Evolutionary conservation across 2,329 filamentous ascomycete species (phyloP), one percentile per base, ranked within the genome.

Genomic region (Lachnellula arida): DNA sequence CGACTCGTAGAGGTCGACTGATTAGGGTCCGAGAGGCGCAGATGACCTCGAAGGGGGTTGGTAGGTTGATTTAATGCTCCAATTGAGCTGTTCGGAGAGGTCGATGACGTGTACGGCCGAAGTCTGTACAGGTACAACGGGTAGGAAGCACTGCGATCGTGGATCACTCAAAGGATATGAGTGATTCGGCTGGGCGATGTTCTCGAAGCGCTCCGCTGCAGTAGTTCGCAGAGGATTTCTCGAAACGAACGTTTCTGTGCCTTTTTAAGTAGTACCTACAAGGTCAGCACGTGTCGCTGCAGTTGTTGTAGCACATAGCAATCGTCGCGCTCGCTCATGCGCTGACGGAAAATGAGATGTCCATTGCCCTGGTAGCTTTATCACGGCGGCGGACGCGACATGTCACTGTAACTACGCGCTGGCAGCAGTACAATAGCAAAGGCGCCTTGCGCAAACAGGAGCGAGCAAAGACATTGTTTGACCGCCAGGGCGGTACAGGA

Each of bases 231-330:
- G 59, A 63, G 51, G 56, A 59, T 51, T 60, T 58, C 57, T 64
- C 57, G 60, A 65, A 61, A 63, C 60, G 66, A 68, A 65, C 61
- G 65, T 67, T 68, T 66, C 61, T 65, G 62, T 65, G 62, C 57
- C 59, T 57, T 63, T 58, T 62, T 32, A 54, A 61, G 65, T 65
- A 44, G 62, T 56, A 68, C 65, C 63, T 68, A 65, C 61, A 62
- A 64, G 61, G 66, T 69, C 59, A 70, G 68, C 67, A 70, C 67
- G 66, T 69, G 67, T 68, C 64, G 62, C 65, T 66, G 64, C 64
- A 67, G 63, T 63, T 63, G 57, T 61, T 51, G 64, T 67, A 62
- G 46, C 63, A 67, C 66, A 63, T 60, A 62, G 60, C 53, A 62
- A 56, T 56, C 53, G 52, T 9, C 28, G 51, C 56, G 49, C 60